phyloP scores from a whole-genome alignment of 371 early-diverging fungal species.

The Mortierella sp. region DNA sequence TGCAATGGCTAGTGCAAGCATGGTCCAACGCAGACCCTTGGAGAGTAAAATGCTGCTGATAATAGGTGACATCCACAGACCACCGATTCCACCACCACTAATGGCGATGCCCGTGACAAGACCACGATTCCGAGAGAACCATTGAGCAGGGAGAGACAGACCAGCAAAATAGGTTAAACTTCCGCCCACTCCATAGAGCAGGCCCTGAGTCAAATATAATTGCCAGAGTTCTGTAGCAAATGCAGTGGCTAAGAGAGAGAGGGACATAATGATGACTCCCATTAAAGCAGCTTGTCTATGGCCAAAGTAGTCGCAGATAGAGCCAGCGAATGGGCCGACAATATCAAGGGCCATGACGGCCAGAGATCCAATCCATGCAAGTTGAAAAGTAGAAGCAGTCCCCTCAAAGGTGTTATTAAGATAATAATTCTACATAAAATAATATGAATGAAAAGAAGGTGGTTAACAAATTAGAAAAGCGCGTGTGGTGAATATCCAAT shows the following conservation, averaged over 20 bases:
- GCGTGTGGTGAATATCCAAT: constrained; percentile 3
- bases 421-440: constrained; percentile 30
- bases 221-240: constrained; percentile 64
- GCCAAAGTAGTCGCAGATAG: constrained; percentile 59
- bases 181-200: constrained; percentile 66
- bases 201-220: constrained; percentile 65
- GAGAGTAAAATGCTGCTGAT: constrained; percentile 67
- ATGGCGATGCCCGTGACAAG: constrained; percentile 82
- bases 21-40: constrained; percentile 72
- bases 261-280: constrained; percentile 63
- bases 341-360: constrained; percentile 60
- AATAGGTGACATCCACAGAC: constrained; percentile 77
- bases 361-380: constrained; percentile 66
- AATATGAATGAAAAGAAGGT: neutral
- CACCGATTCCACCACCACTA: constrained; percentile 86
- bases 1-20: constrained; percentile 72
- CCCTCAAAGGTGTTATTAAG: constrained; percentile 49
- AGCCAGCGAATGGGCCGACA: constrained; percentile 59
- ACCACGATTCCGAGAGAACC: constrained; percentile 79
- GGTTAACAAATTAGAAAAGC: neutral
- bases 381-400: constrained; percentile 57
- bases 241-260: constrained; percentile 63
- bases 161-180: constrained; percentile 73
- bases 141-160: constrained; percentile 75
- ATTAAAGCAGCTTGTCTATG: constrained; percentile 52